Conservation (phyloP, 1,284 basidiomycete genomes). For the Tilletia walkeri region DNA sequence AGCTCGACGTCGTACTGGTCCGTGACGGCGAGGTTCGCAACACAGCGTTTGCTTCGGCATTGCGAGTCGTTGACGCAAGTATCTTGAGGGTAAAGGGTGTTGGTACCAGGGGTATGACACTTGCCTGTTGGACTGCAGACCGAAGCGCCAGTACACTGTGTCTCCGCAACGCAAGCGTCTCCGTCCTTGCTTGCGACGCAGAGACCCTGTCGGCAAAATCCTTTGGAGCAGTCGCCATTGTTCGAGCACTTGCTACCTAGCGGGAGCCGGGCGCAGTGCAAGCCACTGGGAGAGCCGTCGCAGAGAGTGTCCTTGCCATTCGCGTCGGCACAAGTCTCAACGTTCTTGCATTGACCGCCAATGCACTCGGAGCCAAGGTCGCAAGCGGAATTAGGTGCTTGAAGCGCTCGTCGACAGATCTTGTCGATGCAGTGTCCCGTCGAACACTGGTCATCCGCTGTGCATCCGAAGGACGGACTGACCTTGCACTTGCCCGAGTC, state of each 20-base stretch:
- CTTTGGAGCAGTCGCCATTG: constrained; percentile 27
- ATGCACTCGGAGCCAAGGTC: neutral
- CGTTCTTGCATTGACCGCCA: neutral
- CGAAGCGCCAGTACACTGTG: constrained; percentile 23
- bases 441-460: too few relatives aligned
- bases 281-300: neutral
- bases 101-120: neutral
- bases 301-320: neutral
- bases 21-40: constrained; percentile 24
- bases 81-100: constrained; percentile 28
- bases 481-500: too few relatives aligned
- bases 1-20: constrained; percentile 25
- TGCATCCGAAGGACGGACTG: too few relatives aligned
- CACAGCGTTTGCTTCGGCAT: constrained; percentile 32
- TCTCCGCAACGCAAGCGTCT: constrained; percentile 26
- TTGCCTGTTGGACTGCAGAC: constrained; percentile 21
- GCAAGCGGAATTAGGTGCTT: neutral
- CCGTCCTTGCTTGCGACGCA: constrained; percentile 24
- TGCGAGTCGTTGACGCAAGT: constrained; percentile 24
- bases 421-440: too few relatives aligned
- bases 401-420: neutral
- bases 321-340: neutral
- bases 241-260: constrained; percentile 22
- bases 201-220: constrained; percentile 25
- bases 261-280: neutral